A percentile compares a stretch with the other conserved stretches of the same genome.
phyloP scores from a whole-genome alignment of 257 asterid species.

The Thymus quinquecostatus region DNA sequence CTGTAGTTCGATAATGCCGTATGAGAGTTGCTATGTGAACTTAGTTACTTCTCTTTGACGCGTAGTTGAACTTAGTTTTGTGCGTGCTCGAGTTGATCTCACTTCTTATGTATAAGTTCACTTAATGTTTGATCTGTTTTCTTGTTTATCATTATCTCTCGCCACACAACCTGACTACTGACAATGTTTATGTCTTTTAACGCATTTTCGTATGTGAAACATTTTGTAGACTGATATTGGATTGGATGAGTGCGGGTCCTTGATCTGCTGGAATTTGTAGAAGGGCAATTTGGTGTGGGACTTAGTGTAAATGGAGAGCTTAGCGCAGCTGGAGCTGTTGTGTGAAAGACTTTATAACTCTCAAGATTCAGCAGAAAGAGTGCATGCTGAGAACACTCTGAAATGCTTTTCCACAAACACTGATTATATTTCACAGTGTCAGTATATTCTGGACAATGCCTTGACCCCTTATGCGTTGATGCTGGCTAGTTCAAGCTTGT shows the following conservation, averaged over 20 bases:
- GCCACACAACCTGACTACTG: slow-evolving; percentile 27
- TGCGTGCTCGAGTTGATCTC: slow-evolving; percentile 30
- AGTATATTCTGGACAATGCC: slow-evolving; percentile 96
- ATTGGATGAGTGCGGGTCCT: slow-evolving; percentile 61
- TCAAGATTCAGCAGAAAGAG: slow-evolving; percentile 92
- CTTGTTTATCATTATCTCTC: slow-evolving; percentile 32
- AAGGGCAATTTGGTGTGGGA: slow-evolving; percentile 43
- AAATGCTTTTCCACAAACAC: slow-evolving; percentile 92
- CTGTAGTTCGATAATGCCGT: slow-evolving; percentile 31
- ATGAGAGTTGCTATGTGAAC: slow-evolving; percentile 34
- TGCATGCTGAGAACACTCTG: slow-evolving; percentile 96
- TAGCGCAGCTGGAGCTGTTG: slow-evolving; percentile 93
- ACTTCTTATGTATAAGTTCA: slow-evolving; percentile 25
- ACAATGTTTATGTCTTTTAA: slow-evolving; percentile 35
- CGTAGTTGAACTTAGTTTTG: slow-evolving; percentile 23
- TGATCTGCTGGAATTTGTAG: slow-evolving; percentile 55
- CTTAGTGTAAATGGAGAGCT: slow-evolving; percentile 80
- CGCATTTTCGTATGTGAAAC: slow-evolving; percentile 40
- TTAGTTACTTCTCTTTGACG: not conserved
- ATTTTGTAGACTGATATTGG: slow-evolving; percentile 68
- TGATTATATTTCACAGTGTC: slow-evolving; percentile 97
- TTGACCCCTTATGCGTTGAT: slow-evolving; percentile 96
- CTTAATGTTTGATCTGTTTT: slow-evolving; percentile 22
- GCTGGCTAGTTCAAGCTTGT: slow-evolving; percentile 99
- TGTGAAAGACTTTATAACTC: slow-evolving; percentile 98